These are phyloP conservation scores for Ustilago bromivora DNA, from an alignment of 1,284 basidiomycete genomes.

Conservation along the genomic window DNA sequence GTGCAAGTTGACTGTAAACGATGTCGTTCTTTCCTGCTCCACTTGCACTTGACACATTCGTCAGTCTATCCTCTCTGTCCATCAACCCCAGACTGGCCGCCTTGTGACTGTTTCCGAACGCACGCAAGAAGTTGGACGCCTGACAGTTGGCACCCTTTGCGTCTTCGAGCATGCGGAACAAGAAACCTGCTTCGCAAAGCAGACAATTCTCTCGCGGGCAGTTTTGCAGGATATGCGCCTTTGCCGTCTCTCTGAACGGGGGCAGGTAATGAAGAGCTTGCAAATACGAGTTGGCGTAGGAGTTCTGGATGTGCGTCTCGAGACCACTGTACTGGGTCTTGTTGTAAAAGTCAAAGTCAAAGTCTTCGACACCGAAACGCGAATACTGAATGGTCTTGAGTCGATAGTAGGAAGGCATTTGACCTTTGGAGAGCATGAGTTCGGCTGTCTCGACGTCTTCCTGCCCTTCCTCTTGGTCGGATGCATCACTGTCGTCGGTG, in stretches of 20 bases:
- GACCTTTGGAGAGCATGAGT: constrained; percentile 40
- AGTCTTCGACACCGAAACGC: constrained; percentile 98
- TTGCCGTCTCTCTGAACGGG: constrained; percentile 84
- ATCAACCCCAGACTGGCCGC: constrained; percentile 88
- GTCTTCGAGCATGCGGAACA: constrained; percentile 94
- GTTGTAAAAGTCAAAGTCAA: constrained; percentile 82
- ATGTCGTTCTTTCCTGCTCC: constrained; percentile 38
- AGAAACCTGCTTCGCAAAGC: constrained; percentile 94
- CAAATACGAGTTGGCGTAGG: constrained; percentile 92
- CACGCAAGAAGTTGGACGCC: constrained; percentile 94
- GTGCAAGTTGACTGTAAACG: constrained; percentile 85
- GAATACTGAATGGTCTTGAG: constrained; percentile 98
- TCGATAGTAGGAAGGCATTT: constrained; percentile 84
- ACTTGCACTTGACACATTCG: constrained; percentile 73
- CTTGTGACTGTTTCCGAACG: constrained; percentile 81
- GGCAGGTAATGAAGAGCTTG: constrained; percentile 88
- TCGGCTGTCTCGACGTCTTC: constrained; percentile 46
- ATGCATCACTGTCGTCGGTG: constrained; percentile 34
- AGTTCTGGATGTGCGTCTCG: constrained; percentile 96
- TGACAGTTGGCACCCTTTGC: constrained; percentile 95
- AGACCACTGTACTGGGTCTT: constrained; percentile 86
- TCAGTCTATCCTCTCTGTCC: constrained; percentile 79
- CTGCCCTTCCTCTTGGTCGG: constrained; percentile 49
- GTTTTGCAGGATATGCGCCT: constrained; percentile 83
- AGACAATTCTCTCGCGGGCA: constrained; percentile 91